These are phyloP conservation scores for Verticillium zaregamsianum DNA, from an alignment of 2,329 filamentous ascomycete species.

Conservation along the genomic window DNA sequence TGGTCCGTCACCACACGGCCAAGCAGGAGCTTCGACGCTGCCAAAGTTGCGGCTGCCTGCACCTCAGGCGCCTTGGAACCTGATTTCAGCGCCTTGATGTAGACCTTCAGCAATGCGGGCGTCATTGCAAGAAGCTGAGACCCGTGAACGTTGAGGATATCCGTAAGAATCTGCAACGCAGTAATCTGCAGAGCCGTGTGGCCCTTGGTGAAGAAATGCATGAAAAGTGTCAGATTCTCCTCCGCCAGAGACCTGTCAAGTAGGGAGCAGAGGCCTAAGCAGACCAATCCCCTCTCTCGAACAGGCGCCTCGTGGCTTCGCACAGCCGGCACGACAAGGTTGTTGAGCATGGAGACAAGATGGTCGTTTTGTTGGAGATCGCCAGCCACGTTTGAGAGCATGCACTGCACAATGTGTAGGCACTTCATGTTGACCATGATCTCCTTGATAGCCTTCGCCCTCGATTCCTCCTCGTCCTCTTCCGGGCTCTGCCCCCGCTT, in stretches of 20 bases:
- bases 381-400: constrained; percentile 88
- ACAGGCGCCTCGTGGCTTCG: constrained; percentile 90
- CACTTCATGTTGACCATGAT: constrained; percentile 99
- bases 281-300: constrained; percentile 83
- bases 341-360: constrained; percentile 97
- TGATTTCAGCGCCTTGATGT: constrained; percentile 74
- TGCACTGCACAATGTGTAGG: constrained; percentile 93
- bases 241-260: constrained; percentile 88
- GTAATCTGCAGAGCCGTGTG: constrained; percentile 87
- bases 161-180: constrained; percentile 84
- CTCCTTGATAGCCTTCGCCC: constrained; percentile 76
- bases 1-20: constrained; percentile 71
- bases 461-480: constrained; percentile 60
- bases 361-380: constrained; percentile 85
- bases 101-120: constrained; percentile 76
- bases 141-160: constrained; percentile 87
- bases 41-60: constrained; percentile 75
- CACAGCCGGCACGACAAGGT: constrained; percentile 90
- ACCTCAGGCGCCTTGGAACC: constrained; percentile 67
- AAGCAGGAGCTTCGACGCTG: constrained; percentile 81
- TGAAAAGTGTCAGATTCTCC: constrained; percentile 88
- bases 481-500: constrained; percentile 34
- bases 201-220: constrained; percentile 93
- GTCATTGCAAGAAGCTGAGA: constrained; percentile 67
- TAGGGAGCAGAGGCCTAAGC: constrained; percentile 84